A percentile compares a stretch with the other conserved stretches of the same genome.
Conservation (phyloP, 129 eudicot species). For the Apium graveolens region DNA sequence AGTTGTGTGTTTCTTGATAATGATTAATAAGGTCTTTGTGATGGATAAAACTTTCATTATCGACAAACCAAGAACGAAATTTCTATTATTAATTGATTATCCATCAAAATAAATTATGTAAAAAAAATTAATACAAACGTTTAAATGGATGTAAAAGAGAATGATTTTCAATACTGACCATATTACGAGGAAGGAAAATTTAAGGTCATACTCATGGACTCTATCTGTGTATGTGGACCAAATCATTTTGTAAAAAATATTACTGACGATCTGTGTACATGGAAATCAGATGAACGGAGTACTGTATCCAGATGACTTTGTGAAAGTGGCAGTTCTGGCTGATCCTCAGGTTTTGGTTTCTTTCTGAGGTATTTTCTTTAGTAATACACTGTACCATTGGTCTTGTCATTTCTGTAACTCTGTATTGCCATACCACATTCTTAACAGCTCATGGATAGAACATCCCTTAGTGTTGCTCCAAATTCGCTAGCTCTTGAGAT, state of each 20-base stretch:
- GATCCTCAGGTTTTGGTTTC: conserved; percentile 78
- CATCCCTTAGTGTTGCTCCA: conserved; percentile 65
- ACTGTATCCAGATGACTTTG: conserved; percentile 41
- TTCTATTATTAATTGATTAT: background rate
- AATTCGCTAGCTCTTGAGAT: conserved; percentile 70
- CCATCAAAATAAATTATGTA: background rate
- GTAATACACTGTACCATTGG: background rate
- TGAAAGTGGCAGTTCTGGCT: conserved; percentile 79
- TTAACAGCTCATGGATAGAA: conserved; percentile 78
- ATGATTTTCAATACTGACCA: background rate
- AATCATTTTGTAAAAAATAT: background rate
- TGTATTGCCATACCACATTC: conserved; percentile 8
- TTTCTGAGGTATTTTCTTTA: background rate
- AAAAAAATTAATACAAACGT: background rate
- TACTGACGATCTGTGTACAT: background rate
- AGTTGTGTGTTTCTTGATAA: background rate
- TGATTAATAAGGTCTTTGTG: background rate
- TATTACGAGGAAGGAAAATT: background rate
- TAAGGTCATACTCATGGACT: background rate
- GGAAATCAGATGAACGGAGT: conserved; percentile 34
- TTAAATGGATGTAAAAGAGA: background rate
- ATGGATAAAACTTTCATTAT: too few relatives aligned
- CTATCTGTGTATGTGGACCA: too few relatives aligned
- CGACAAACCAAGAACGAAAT: background rate
- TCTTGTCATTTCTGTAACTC: background rate